Percentiles rank a stretch among this genome's conserved stretches.
Conservation (phyloP, 2,329 filamentous ascomycete genomes). For the Aspergillus intermedius region DNA sequence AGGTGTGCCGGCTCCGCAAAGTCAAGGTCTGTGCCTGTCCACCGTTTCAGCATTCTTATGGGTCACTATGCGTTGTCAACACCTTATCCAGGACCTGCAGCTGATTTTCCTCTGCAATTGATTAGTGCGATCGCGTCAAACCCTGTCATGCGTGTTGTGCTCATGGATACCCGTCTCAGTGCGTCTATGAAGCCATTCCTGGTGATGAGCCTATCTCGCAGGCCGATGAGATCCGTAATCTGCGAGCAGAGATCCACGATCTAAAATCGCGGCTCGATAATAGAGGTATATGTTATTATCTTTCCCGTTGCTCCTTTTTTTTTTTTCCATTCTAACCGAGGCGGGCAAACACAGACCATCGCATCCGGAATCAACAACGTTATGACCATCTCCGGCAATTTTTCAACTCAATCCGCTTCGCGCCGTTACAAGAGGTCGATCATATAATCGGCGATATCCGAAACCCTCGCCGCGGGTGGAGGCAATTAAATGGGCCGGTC, state of each 20-base stretch:
- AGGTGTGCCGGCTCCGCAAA: conserved; percentile 33
- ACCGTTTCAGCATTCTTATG: conserved; percentile 6
- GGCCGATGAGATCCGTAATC: conserved; percentile 30
- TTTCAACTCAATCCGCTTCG: conserved; percentile 29
- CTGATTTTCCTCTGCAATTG: too few species aligned
- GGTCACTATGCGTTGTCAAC: neutral
- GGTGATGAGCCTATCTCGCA: conserved; percentile 33
- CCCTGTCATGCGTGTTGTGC: conserved; percentile 36
- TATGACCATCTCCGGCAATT: conserved; percentile 5
- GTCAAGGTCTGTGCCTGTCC: conserved; percentile 26
- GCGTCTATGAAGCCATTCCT: conserved; percentile 27
- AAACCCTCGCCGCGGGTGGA: conserved; percentile 15
- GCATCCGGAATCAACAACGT: neutral
- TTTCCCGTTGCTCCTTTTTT: neutral
- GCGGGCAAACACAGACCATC: neutral
- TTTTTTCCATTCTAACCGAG: too few species aligned
- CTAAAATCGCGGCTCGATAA: conserved; percentile 21
- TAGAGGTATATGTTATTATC: conserved; percentile 15
- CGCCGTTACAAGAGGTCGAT: conserved; percentile 25
- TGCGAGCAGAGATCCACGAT: conserved; percentile 30
- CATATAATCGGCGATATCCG: conserved; percentile 26
- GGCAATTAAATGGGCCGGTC: conserved; percentile 18
- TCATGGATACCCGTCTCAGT: conserved; percentile 34
- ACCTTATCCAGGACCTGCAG: neutral
- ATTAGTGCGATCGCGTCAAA: conserved; percentile 33